A percentile compares a stretch with the other conserved stretches of the same genome.
Evolutionary conservation across 495 filamentous ascomycete genomes (phyloP).

Genomic region (Niebla homalea): DNA sequence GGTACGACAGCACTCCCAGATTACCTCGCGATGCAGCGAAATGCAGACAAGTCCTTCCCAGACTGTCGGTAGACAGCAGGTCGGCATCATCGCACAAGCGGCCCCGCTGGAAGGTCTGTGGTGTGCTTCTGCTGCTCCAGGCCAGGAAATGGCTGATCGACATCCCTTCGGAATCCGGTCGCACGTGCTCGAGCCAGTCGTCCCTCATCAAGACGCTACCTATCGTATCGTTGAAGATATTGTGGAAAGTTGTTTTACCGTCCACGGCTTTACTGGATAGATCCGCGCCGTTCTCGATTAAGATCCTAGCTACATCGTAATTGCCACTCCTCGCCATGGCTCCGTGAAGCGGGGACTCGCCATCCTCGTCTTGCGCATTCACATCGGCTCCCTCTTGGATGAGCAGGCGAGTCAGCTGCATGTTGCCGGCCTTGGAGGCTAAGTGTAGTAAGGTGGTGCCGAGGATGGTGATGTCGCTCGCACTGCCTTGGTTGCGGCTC

Average conservation of each 20-base stretch:
- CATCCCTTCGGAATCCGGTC: slow-evolving; percentile 6
- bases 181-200: slow-evolving; percentile 6
- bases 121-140: slow-evolving; percentile 9
- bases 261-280: slow-evolving; percentile 6
- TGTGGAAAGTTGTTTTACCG: slow-evolving; percentile 8
- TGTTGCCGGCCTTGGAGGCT: slow-evolving; percentile 2
- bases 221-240: slow-evolving; percentile 7
- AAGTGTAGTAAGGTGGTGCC: slow-evolving; percentile 7
- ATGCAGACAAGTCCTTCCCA: slow-evolving; percentile 8
- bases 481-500: slow-evolving; percentile 1
- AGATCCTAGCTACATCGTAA: slow-evolving; percentile 5
- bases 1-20: slow-evolving; percentile 6
- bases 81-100: slow-evolving; percentile 3
- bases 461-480: slow-evolving; percentile 3
- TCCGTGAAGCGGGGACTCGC: slow-evolving; percentile 7
- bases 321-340: slow-evolving; percentile 6
- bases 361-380: slow-evolving; percentile 15
- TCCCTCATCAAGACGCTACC: slow-evolving; percentile 3
- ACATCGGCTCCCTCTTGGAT: slow-evolving; percentile 12
- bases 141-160: slow-evolving; percentile 9
- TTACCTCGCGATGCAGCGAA: slow-evolving; percentile 9
- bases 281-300: slow-evolving; percentile 10
- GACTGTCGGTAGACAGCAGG: slow-evolving; percentile 2
- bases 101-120: slow-evolving; percentile 3
- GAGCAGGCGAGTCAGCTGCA: slow-evolving; percentile 5